Evolutionary conservation across 164 flowering plant genomes (phyloP), one percentile per base, ranked within the genome.

Genomic region (Nymphaea thermarum): DNA sequence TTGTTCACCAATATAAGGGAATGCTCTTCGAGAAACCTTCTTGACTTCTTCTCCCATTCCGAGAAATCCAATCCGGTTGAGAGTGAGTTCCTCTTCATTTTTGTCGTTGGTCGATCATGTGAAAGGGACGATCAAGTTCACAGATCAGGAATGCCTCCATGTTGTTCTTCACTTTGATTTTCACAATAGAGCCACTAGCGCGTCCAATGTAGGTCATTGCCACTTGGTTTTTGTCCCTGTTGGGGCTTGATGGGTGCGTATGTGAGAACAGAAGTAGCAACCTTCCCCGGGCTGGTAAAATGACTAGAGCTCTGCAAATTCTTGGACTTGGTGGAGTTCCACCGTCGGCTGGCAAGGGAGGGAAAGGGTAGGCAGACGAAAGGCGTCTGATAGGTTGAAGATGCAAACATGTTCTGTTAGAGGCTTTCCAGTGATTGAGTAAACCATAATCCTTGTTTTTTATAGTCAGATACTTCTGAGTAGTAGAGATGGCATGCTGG

Each of bases 51-150:
- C 36, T 25, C 36, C 36, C 36, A 25, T 25, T 25, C 36, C 36
- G 36, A 25, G 36, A 25, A 25, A 25, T 25, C 36, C 36, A 0
- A 25, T 25, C 1, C 36, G 1, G 36, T 93, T 14, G 97, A 93
- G 25, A 96, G 98, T 2, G 98, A 93, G 16, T 91, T 91, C 97
- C 91, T 93, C 86, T 93, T 93, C 98, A 93, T 93, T 76, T 87
- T 91, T 7, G 98, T 93, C 80, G 43, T 10, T 97, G 84, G 81
- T 93, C 98, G 70, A 93, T 93, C 73, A 93, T 87, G 73, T 93
- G 97, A 11, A 91, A 61, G 10, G 98, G 98, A 3, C 89, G 79
- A 77, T 89, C 96, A 72, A 93, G 91, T 64, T 93, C 98, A 0
- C 96, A 96, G 41, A 93, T 82, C 1, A 93, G 73, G 78, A 73